Evolutionary conservation across 2,329 filamentous ascomycete genomes (phyloP), one percentile per base, ranked within the genome.

Genomic region (Emericellopsis atlantica): DNA sequence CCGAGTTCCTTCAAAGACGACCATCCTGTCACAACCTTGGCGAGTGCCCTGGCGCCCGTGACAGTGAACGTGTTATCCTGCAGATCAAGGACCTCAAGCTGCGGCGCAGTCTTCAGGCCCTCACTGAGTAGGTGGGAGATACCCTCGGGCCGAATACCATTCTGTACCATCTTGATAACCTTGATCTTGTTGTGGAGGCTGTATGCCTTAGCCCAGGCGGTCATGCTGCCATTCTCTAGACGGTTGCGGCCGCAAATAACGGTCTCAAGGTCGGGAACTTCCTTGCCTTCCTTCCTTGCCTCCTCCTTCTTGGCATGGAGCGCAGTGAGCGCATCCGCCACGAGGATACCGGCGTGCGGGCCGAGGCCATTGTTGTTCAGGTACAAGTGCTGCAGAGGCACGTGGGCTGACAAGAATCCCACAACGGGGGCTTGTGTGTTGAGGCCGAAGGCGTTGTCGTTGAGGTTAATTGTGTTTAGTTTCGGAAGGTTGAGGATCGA

Each of bases 361-460:
- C 92, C 92, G 32, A 98, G 77, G 23, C 92, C 92, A 61, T 98
- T 98, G 72, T 98, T 98, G 72, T 96, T 96, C 44, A 98, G 79
- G 63, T 93, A 87, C 23, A 98, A 77, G 62, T 95, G 89, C 62
- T 89, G 88, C 34, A 98, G 79, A 3, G 92, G 90, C 4, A 84
- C 78, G 64, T 96, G 90, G 44, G 81, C 74, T 42, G 84, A 81
- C 46, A 98, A 78, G 67, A 98, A 98, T 45, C 85, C 84, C 50
- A 95, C 85, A 38, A 98, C 77, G 9, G 90, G 92, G 31, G 86
- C 88, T 60, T 93, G 84, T 14, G 87, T 95, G 65, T 95, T 95
- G 46, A 95, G 78, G 43, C 92, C 92, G 55, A 98, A 98, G 36
- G 92, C 92, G 63, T 98, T 98, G 65, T 98, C 92, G 64, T 90